A percentile compares a stretch with the other conserved stretches of the same genome.
These are phyloP conservation scores for Talaromyces sp. DNA, from an alignment of 2,329 filamentous ascomycete genomes.

Conservation along the genomic window DNA sequence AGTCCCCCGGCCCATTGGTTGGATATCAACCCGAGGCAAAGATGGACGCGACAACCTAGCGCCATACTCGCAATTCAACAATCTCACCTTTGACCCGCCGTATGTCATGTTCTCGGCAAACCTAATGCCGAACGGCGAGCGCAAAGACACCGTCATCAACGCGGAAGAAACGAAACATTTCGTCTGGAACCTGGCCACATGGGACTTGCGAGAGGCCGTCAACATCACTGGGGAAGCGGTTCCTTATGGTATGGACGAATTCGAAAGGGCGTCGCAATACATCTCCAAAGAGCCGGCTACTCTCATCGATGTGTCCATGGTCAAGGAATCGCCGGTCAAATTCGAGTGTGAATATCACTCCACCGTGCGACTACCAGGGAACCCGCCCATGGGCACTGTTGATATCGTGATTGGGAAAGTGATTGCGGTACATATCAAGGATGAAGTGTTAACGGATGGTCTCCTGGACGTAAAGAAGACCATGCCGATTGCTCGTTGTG, in stretches of 20 bases:
- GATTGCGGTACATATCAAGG: constrained; percentile 53
- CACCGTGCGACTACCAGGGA: constrained; percentile 52
- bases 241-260: constrained; percentile 42
- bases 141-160: constrained; percentile 57
- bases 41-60: constrained; percentile 51
- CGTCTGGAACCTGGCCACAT: constrained; percentile 58
- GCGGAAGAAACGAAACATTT: constrained; percentile 53
- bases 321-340: constrained; percentile 50
- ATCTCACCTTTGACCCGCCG: constrained; percentile 58
- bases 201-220: constrained; percentile 50
- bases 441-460: constrained; percentile 51
- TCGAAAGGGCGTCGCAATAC: constrained; percentile 52
- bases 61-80: constrained; percentile 59
- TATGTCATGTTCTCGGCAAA: constrained; percentile 60
- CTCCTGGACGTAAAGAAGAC: constrained; percentile 54
- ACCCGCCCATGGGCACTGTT: constrained; percentile 53
- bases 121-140: constrained; percentile 42
- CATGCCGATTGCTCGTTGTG: constrained; percentile 55
- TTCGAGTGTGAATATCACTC: constrained; percentile 56
- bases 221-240: constrained; percentile 49
- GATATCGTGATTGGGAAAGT: constrained; percentile 56
- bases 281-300: constrained; percentile 42
- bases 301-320: constrained; percentile 46
- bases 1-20: constrained; percentile 57
- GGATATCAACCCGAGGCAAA: constrained; percentile 54